Percentiles rank a stretch among this genome's conserved stretches.
These are phyloP conservation scores for Tetrahymena malaccensis DNA, from an alignment of 73 alveolate species.

Conservation along the genomic window DNA sequence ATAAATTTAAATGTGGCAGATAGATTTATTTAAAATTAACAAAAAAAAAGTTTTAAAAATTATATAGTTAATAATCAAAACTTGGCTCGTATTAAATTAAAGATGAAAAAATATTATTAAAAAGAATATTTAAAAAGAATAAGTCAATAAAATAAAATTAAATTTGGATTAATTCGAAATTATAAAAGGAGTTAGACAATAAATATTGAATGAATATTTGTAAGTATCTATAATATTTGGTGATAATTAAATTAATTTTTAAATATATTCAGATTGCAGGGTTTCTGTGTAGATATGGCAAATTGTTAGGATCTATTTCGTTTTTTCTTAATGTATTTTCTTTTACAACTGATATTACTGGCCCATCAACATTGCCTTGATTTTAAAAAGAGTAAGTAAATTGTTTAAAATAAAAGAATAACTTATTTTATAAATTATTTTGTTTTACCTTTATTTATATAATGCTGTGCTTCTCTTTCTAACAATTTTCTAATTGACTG, in stretches of 20 bases:
- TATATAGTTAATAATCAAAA: too few relatives aligned
- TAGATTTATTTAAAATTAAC: too few relatives aligned
- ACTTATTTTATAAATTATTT: background rate
- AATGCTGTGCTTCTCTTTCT: slow-evolving; percentile 71
- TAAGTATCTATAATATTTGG: background rate
- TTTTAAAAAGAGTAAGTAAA: background rate
- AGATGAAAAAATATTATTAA: too few relatives aligned
- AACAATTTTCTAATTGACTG: slow-evolving; percentile 61
- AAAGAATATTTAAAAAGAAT: too few relatives aligned
- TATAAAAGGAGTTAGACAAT: too few relatives aligned
- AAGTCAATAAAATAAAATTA: too few relatives aligned
- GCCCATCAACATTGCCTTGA: slow-evolving; percentile 51
- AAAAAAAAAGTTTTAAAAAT: too few relatives aligned
- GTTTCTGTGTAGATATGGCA: slow-evolving; percentile 83
- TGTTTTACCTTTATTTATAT: background rate
- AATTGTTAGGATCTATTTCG: slow-evolving; percentile 62
- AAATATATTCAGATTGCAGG: slow-evolving; percentile 69
- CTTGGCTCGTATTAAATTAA: too few relatives aligned
- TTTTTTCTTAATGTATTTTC: slow-evolving; percentile 53
- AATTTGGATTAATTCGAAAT: too few relatives aligned
- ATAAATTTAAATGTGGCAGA: too few relatives aligned
- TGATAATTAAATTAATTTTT: background rate
- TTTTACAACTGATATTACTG: slow-evolving; percentile 61
- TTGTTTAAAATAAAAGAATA: background rate
- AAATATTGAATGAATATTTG: background rate